Evolutionary conservation across 2,329 filamentous ascomycete species (phyloP).

Genomic region (Xylariaceae sp.): DNA sequence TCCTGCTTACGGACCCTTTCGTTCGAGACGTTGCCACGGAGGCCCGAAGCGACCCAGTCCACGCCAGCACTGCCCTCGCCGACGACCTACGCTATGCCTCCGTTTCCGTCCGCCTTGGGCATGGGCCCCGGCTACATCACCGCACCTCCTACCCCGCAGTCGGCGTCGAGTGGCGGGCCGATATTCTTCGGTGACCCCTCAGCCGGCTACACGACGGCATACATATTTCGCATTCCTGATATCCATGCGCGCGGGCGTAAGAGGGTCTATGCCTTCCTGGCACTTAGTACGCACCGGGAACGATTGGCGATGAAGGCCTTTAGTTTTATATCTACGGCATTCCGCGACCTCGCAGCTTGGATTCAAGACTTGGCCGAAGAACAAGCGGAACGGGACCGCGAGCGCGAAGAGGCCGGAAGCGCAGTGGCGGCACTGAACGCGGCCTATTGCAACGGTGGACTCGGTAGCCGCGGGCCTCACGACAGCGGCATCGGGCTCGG

Average conservation of each 20-base stretch:
- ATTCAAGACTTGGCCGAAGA: conserved; percentile 60
- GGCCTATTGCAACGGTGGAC: conserved; percentile 38
- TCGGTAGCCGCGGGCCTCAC: conserved; percentile 30
- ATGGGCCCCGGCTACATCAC: conserved; percentile 45
- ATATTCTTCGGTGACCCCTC: conserved; percentile 64
- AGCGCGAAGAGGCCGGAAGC: conserved; percentile 34
- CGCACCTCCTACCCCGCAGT: conserved; percentile 43
- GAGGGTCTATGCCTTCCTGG: conserved; percentile 63
- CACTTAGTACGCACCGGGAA: conserved; percentile 60
- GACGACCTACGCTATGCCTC: conserved; percentile 35
- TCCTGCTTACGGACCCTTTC: conserved; percentile 62
- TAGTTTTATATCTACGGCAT: conserved; percentile 55
- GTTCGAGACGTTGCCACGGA: conserved; percentile 59
- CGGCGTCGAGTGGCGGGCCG: conserved; percentile 54
- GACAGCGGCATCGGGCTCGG: conserved; percentile 26
- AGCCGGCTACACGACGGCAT: conserved; percentile 63
- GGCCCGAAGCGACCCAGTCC: conserved; percentile 37
- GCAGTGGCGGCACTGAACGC: conserved; percentile 37
- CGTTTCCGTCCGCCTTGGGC: conserved; percentile 33
- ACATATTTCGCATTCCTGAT: conserved; percentile 65
- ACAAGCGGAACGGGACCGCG: conserved; percentile 53
- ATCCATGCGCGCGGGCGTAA: conserved; percentile 62
- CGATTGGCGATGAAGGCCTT: conserved; percentile 62
- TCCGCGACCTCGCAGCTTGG: conserved; percentile 59
- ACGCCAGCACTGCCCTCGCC: conserved; percentile 24